These are phyloP conservation scores for Marasmius tenuissimus DNA, from an alignment of 1,284 basidiomycete species.

Conservation along the genomic window DNA sequence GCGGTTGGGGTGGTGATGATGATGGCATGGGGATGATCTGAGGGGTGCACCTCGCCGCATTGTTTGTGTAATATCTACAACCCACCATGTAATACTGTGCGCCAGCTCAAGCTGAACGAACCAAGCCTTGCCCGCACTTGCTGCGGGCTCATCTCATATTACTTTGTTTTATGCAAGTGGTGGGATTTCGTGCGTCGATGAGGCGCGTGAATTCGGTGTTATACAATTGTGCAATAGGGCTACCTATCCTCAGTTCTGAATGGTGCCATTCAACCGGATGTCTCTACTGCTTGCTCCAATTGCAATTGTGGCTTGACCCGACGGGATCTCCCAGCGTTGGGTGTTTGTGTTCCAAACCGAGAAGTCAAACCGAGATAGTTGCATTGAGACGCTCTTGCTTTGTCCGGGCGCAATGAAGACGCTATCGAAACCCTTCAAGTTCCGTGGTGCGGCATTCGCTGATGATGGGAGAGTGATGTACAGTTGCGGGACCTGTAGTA, in stretches of 20 bases:
- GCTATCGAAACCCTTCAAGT: slow-evolving; percentile 53
- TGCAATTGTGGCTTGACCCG: slow-evolving; percentile 41
- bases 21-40: slow-evolving; percentile 66
- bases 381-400: slow-evolving; percentile 38
- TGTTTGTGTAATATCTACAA: slow-evolving; percentile 2
- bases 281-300: slow-evolving; percentile 50
- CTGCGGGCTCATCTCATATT: too few species aligned
- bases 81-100: background rate
- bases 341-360: slow-evolving; percentile 41
- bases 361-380: slow-evolving; percentile 28
- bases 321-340: slow-evolving; percentile 46
- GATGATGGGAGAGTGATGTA: slow-evolving; percentile 47
- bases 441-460: slow-evolving; percentile 40
- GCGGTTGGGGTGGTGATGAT: slow-evolving; percentile 63
- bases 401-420: slow-evolving; percentile 41
- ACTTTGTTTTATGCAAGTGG: background rate
- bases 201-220: too few species aligned
- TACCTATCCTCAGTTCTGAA: background rate
- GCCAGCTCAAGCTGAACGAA: too few species aligned
- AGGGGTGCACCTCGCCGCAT: slow-evolving; percentile 11
- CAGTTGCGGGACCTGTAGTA: slow-evolving; percentile 45
- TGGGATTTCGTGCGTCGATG: background rate
- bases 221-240: too few species aligned
- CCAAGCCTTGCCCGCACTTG: too few species aligned
- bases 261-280: slow-evolving; percentile 37